Conservation (phyloP, 2,329 filamentous ascomycete genomes). For the Ophiocordyceps robertsii region DNA sequence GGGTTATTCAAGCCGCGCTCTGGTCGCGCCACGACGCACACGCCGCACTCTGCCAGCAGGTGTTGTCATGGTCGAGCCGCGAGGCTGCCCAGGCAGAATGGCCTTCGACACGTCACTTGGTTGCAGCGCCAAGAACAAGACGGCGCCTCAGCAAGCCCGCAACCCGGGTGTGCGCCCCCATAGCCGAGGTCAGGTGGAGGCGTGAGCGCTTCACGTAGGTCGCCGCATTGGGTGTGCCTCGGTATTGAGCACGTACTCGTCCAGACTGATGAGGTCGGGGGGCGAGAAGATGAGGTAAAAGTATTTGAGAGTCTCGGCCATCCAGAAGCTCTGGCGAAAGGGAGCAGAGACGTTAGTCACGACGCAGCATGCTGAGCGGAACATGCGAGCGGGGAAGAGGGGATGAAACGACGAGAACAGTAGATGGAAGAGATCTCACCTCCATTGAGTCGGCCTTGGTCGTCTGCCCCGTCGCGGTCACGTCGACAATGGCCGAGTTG, state of each 20-base stretch:
- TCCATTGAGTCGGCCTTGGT: conserved; percentile 47
- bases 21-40: no score
- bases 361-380: neutral
- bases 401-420: conserved; percentile 6
- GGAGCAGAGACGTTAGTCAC: neutral
- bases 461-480: conserved; percentile 17
- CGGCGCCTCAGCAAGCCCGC: no score
- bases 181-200: neutral
- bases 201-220: neutral
- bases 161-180: no score
- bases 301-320: conserved; percentile 63
- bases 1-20: no score
- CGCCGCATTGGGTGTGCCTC: conserved; percentile 19
- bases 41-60: no score
- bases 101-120: no score
- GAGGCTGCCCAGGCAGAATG: no score
- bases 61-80: no score
- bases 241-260: conserved; percentile 51
- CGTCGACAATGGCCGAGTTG: conserved; percentile 33
- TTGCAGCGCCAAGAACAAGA: no score
- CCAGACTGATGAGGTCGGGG: conserved; percentile 48
- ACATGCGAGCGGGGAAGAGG: neutral
- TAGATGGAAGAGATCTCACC: conserved; percentile 12
- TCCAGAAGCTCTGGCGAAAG: conserved; percentile 49
- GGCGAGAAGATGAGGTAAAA: conserved; percentile 60